Evolutionary conservation across 345 rosid genomes (phyloP), one percentile per base, ranked within the genome.

Genomic region (Pugionium dolabratum): DNA sequence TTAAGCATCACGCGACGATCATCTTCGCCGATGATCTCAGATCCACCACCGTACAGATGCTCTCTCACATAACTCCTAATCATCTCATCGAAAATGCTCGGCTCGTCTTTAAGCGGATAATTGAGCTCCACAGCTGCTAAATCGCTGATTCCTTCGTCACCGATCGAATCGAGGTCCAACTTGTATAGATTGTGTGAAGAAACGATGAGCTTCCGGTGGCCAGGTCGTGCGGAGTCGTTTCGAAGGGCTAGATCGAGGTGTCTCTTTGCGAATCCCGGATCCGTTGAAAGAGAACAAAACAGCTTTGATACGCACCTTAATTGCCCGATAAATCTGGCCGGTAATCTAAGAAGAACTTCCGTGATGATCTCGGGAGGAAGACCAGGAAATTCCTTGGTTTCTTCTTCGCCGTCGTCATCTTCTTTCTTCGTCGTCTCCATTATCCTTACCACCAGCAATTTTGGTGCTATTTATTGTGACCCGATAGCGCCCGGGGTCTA

Each of bases 271-370:
- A 82, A 77, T 1, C 37, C 7, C 3, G 66, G 82, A 54, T 70
- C 69, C 2, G 79, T 62, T 1, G 76, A 72, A 2, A 81, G 68
- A 28, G 76, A 62, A 57, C 36, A 10, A 71, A 80, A 75, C 7
- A 39, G 74, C 68, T 78, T 81, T 32, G 76, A 75, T 1, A 78
- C 84, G 69, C 76, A 78, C 76, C 81, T 81, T 78, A 78, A 81
- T 53, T 63, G 46, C 31, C 62, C 70, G 49, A 81, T 62, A 6
- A 82, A 57, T 74, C 70, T 81, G 1, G 74, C 69, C 2, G 82
- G 82, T 28, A 81, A 54, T 34, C 84, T 59, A 6, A 73, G 70
- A 33, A 81, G 84, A 36, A 81, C 75, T 25, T 81, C 82, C 8
- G 30, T 45, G 25, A 78, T 50, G 67, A 78, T 73, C 69, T 81